Evolutionary conservation across 2,329 filamentous ascomycete genomes (phyloP).

Genomic region (Hirsutella minnesotensis): DNA sequence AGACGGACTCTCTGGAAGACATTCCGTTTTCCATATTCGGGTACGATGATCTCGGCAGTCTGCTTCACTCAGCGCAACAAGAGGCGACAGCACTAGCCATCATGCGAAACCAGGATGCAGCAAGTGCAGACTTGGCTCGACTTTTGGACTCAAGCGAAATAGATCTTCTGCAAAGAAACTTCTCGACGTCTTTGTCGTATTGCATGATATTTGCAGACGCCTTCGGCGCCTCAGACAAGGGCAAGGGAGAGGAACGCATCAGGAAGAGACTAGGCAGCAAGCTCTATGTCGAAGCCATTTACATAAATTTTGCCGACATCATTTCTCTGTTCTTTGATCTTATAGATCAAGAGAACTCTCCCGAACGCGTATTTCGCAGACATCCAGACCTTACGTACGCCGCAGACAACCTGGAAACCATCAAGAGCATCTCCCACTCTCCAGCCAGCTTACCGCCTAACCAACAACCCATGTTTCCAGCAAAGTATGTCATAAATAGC

Average conservation of each 20-base stretch:
- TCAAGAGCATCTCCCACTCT: slow-evolving; percentile 58
- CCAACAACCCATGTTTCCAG: slow-evolving; percentile 79
- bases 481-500: slow-evolving; percentile 63
- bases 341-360: slow-evolving; percentile 64
- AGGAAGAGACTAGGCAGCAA: slow-evolving; percentile 59
- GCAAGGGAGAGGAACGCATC: slow-evolving; percentile 53
- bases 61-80: slow-evolving; percentile 59
- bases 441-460: slow-evolving; percentile 54
- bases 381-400: slow-evolving; percentile 48
- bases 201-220: slow-evolving; percentile 51
- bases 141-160: slow-evolving; percentile 40
- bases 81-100: slow-evolving; percentile 72
- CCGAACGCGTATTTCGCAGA: slow-evolving; percentile 56
- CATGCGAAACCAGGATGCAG: slow-evolving; percentile 63
- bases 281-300: slow-evolving; percentile 49
- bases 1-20: slow-evolving; percentile 49
- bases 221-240: slow-evolving; percentile 19
- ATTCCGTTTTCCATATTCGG: slow-evolving; percentile 83
- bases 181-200: slow-evolving; percentile 73
- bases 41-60: slow-evolving; percentile 54
- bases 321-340: slow-evolving; percentile 64
- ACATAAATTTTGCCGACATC: slow-evolving; percentile 63
- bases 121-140: slow-evolving; percentile 47
- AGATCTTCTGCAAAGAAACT: slow-evolving; percentile 54
- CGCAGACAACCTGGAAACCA: slow-evolving; percentile 52